Evolutionary conservation across 2,329 filamentous ascomycete genomes (phyloP).

Genomic region (Waltergamsia citrina): DNA sequence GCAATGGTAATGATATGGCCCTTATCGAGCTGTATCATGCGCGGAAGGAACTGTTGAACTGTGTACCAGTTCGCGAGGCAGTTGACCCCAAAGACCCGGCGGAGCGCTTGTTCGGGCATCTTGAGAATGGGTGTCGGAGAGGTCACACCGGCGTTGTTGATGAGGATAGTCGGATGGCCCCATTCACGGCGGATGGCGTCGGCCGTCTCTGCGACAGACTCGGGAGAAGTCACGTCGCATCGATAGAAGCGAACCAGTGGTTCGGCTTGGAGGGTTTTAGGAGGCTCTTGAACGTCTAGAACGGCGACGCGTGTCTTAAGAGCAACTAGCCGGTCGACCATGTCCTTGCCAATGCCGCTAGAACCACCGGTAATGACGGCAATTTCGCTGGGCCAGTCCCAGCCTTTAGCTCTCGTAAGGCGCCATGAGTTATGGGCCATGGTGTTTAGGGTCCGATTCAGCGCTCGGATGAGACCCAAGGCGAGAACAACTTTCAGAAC

Average conservation of each 20-base stretch:
- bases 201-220: slow-evolving; percentile 33
- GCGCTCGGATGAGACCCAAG: slow-evolving; percentile 13
- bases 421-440: slow-evolving; percentile 21
- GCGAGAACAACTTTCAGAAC: slow-evolving; percentile 11
- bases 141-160: slow-evolving; percentile 62
- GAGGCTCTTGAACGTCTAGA: slow-evolving; percentile 31
- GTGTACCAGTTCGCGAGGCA: slow-evolving; percentile 55
- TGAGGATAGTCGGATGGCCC: slow-evolving; percentile 56
- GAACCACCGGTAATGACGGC: slow-evolving; percentile 34
- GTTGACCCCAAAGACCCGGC: slow-evolving; percentile 61
- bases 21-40: slow-evolving; percentile 53
- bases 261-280: slow-evolving; percentile 13
- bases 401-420: slow-evolving; percentile 10
- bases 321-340: slow-evolving; percentile 18
- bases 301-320: slow-evolving; percentile 55
- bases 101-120: slow-evolving; percentile 42
- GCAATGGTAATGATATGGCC: slow-evolving; percentile 65
- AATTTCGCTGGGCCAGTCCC: slow-evolving; percentile 28
- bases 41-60: slow-evolving; percentile 55
- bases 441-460: slow-evolving; percentile 11
- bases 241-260: slow-evolving; percentile 18
- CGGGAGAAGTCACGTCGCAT: slow-evolving; percentile 29
- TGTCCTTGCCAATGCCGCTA: slow-evolving; percentile 28
- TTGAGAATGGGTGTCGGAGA: slow-evolving; percentile 50
- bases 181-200: slow-evolving; percentile 28